Evolutionary conservation across 108 stramenopile species (phyloP), one percentile per base, ranked within the genome.

Genomic region (Skeletonema menzelii): DNA sequence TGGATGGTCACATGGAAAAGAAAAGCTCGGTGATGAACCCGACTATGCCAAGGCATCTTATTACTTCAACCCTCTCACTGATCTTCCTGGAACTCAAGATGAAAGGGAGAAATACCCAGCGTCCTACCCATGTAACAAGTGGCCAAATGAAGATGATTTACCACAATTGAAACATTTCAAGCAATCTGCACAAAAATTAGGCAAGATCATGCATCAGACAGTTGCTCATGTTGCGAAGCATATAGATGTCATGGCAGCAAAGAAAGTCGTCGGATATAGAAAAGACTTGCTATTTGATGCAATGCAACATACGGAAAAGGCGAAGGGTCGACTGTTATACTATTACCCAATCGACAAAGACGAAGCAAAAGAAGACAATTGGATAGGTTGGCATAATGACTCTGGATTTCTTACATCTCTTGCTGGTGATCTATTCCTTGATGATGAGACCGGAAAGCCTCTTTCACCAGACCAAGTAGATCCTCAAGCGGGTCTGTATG

Each of bases 351-450:
- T 97, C 6, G 84, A 82, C 0, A 35, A 80, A n/a, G 42, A 61
- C 14, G 40, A 75, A 27, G 4, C 22, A 62, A 79, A 64, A 67
- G 42, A 75, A 59, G 93, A 95, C 70, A 87, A 83, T 8, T 97
- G 97, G 97, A 97, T 97, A 65, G 94, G 95, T 31, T 95, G 93
- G 88, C 97, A 97, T 77, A 95, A 94, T 59, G 97, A 97, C 56
- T 87, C 86, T 2, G 97, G 97, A 28, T 97, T 95, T 65, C 71
- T 97, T n/a, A 97, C 97, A 5, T 84, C 90, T 13, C 79, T 97
- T 38, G 90, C 95, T 1, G 95, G 95, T 0, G 97, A 96, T 68
- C 61, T 95, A 12, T 97, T 87, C 73, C 63, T 97, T 46, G 70
- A 96, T 60, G 80, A 91, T 32, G 80, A 60, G 19, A 90, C 88